Percentiles rank a stretch among this genome's conserved stretches.
Conservation (phyloP, 805 yeast genomes). For the Metschnikowia noctiluminum region DNA sequence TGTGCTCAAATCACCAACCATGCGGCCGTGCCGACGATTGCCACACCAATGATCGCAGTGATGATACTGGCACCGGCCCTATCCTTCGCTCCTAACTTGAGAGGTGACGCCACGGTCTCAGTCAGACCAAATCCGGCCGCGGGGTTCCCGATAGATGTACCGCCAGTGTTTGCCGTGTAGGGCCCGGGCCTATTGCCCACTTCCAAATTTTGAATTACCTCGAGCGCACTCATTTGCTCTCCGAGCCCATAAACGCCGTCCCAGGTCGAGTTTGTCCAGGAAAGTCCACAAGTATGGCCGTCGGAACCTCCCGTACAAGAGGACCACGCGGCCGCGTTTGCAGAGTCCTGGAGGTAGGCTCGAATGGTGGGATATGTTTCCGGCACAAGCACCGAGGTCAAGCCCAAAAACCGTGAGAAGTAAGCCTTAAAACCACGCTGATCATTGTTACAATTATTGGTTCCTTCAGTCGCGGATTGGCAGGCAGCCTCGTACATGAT, state of each 20-base stretch:
- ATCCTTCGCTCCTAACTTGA: constrained; percentile 14
- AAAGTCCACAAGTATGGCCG: constrained; percentile 22
- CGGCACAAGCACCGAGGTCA: constrained; percentile 72
- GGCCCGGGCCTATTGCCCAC: constrained; percentile 28
- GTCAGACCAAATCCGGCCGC: constrained; percentile 29
- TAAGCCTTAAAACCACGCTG: constrained; percentile 92
- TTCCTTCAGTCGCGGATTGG: constrained; percentile 43
- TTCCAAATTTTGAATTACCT: constrained; percentile 21
- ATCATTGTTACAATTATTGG: constrained; percentile 67
- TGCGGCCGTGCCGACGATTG: constrained; percentile 19
- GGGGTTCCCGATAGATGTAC: constrained; percentile 30
- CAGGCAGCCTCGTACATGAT: constrained; percentile 84
- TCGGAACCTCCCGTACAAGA: constrained; percentile 20
- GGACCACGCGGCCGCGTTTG: constrained; percentile 24
- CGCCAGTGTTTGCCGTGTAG: constrained; percentile 34
- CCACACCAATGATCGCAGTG: constrained; percentile 54
- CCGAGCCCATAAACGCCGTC: constrained; percentile 20
- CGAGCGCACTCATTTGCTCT: constrained; percentile 22
- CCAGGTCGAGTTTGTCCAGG: constrained; percentile 20
- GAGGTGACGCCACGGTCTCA: constrained; percentile 9
- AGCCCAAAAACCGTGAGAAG: constrained; percentile 68
- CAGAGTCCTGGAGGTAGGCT: constrained; percentile 39
- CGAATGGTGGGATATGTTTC: constrained; percentile 46
- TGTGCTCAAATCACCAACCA: constrained; percentile 16
- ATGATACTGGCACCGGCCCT: constrained; percentile 85